Evolutionary conservation across 108 stramenopile species (phyloP), one percentile per base, ranked within the genome.

Genomic region (Asterionellopsis glacialis): DNA sequence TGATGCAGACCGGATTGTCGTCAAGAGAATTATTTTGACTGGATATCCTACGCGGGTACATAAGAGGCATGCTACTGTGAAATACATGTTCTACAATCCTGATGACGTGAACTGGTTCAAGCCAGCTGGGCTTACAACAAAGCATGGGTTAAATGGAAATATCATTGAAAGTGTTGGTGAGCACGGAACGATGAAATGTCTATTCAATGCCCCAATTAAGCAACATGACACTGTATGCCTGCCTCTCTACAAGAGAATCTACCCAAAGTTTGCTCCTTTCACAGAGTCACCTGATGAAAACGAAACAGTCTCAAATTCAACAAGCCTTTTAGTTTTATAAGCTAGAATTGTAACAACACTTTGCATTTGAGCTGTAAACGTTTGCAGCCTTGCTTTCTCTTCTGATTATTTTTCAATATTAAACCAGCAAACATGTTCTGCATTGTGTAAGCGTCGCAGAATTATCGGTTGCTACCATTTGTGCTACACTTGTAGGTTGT

Each of bases 81-180:
- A 96, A 73, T 93, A 96, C 76, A 98, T 99, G 97, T 99, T 99
- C 72, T 91, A 92, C 73, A 89, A 95, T 68, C 98, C 97, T 1
- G 95, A 96, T 28, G 97, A 98, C 70, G 95, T 97, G 21, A 84
- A 80, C 76, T 99, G 96, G 96, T 99, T 98, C 87, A 95, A 95
- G 65, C 98, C 98, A 11, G 96, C 98, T 18, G 95, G 89, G 49
- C 73, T 99, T 33, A 68, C 72, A 14, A 99, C 98, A 44, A 98
- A 98, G 76, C 93, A 97, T 64, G 99, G 99, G 7, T 77, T 98
- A 53, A 77, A 88, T 61, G 98, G 97, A 55, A 94, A 97, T 64
- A 98, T 99, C 53, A 67, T 83, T 45, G 83, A 96, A 52, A 90
- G 97, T 43, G 84, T 98, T 40, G 99, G 99, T 41, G 97, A 97